Base-by-base conservation (phyloP, 208 protist genomes). In the Acanthamoeba lenticulata region DNA sequence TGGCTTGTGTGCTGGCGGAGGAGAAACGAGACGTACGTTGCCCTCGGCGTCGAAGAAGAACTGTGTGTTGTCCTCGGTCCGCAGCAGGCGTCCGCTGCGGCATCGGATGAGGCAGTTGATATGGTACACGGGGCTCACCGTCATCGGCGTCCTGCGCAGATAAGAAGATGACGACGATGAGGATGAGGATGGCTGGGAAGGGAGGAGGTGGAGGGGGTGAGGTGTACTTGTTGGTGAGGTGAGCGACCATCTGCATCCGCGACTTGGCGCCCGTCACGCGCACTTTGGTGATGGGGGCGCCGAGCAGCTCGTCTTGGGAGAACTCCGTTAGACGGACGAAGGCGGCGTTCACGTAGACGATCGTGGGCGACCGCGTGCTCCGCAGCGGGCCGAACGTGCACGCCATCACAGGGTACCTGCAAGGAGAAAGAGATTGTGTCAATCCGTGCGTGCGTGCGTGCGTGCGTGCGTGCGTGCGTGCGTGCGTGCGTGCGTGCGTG, bases 21-120 rank as follows among this genome's bases (percentile, higher is more conserved):
- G 52, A 11, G 52, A 57, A 19, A 3, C 15, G 15, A 57, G 7
- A 57, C 27, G 62, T 72, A 40, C 62, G 7, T 72, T 72, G 62
- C 62, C 62, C 62, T 72, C n/a, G 11, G n/a, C 62, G 34, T 72
- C 62, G 34, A 72, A 72, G 34, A 72, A 72, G 62, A 72, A 72
- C 62, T 72, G 62, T 17, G 62, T 72, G 17, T 72, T 72, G 62
- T 72, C 62, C 15, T 40, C 15, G 21, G 34, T 40, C 1, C 62
- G 62, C 27, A 72, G 62, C 9, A 72, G 62, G 2, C 32, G 3
- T 7, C 62, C 62, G 15, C 34, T 40, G 1, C 34, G 62, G 27
- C 62, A 40, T 36, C 62, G 62, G 6, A 38, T 11, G 62, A 72
- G 62, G 6, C 27, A 42, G 62, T 72, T 40, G 15, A 72, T 42